Evolutionary conservation across 805 yeast species (phyloP), one percentile per base, ranked within the genome.

Genomic region (Wickerhamiella nectarea): DNA sequence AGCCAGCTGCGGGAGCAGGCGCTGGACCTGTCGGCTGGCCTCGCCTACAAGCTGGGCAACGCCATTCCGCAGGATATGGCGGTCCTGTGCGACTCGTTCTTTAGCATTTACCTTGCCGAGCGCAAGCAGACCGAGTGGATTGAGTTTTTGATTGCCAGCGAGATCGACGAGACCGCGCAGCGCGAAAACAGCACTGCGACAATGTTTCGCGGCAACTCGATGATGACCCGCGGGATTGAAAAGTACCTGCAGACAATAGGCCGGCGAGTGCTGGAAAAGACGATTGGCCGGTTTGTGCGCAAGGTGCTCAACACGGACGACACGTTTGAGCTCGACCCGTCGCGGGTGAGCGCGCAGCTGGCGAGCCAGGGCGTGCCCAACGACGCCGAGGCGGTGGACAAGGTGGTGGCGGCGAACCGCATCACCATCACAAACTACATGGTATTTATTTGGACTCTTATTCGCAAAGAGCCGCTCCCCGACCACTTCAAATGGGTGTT

Each of bases 321-420:
- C 43, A 66, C 67, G 49, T 75, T 86, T 56, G 97, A 89, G 54
- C 71, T 87, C 36, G 96, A 91, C 58, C 94, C 95, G 1, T 63
- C 71, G 40, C 67, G 78, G 17, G 43, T 40, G 7, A 9, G 17
- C 22, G 14, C 37, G 20, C 43, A 40, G 33, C 43, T 40, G 4
- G 18, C 34, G 6, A 20, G 25, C 11, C 38, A 40, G 19, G 43
- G 43, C 17, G 60, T 74, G 69, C 46, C 55, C 12, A 58, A 61
- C 6, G 60, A 58, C 2, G 61, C 60, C 12, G 62, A 63, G 17
- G 56, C 55, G n/a, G 61, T 68, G 28, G 66, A 66, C 21, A 50
- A 50, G 4, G 67, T 68, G 41, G 51, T 78, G 7, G 67, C 67
- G 11, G 61, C 59, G 7, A 79, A 80, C 50, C 71, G 63, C 49